phyloP scores from a whole-genome alignment of 257 asterid genomes.

The Echites panduratus region DNA sequence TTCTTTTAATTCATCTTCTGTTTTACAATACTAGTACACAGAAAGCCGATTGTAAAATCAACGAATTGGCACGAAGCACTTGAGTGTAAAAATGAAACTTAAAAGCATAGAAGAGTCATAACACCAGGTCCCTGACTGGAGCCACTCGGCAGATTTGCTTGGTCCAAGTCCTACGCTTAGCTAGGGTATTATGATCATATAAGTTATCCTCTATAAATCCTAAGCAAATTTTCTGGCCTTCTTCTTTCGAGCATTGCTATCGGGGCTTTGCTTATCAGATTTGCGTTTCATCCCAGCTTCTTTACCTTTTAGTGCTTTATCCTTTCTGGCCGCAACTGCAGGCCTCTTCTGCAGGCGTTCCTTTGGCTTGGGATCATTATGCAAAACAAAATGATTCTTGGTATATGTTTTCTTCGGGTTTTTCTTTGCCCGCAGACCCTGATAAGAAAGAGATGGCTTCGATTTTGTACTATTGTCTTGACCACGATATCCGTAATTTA shows the following conservation, averaged over 20 bases:
- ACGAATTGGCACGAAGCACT: too few species aligned
- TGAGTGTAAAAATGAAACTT: too few species aligned
- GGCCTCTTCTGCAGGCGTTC: slow-evolving; percentile 55
- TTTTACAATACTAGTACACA: too few species aligned
- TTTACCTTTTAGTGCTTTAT: slow-evolving; percentile 34
- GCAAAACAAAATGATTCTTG: slow-evolving; percentile 24
- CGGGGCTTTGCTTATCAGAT: slow-evolving; percentile 45
- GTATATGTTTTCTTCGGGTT: slow-evolving; percentile 47
- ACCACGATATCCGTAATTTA: slow-evolving; percentile 30
- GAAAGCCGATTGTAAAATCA: too few species aligned
- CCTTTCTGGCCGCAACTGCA: slow-evolving; percentile 83
- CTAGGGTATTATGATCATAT: background rate
- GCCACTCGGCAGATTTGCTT: too few species aligned
- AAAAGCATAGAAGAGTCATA: too few species aligned
- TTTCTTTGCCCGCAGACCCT: slow-evolving; percentile 80
- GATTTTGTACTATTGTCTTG: slow-evolving; percentile 20
- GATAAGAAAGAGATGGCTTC: slow-evolving; percentile 45
- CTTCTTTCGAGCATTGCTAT: background rate
- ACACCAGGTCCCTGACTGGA: too few species aligned
- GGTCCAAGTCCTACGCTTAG: background rate
- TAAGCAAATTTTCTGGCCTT: slow-evolving; percentile 9
- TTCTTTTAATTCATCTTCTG: too few species aligned
- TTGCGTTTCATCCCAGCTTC: slow-evolving; percentile 60
- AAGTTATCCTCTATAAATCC: background rate
- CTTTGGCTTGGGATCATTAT: slow-evolving; percentile 20